A percentile compares a stretch with the other conserved stretches of the same genome.
Evolutionary conservation across 345 rosid genomes (phyloP).

Genomic region (Rhodomyrtus tomentosa): DNA sequence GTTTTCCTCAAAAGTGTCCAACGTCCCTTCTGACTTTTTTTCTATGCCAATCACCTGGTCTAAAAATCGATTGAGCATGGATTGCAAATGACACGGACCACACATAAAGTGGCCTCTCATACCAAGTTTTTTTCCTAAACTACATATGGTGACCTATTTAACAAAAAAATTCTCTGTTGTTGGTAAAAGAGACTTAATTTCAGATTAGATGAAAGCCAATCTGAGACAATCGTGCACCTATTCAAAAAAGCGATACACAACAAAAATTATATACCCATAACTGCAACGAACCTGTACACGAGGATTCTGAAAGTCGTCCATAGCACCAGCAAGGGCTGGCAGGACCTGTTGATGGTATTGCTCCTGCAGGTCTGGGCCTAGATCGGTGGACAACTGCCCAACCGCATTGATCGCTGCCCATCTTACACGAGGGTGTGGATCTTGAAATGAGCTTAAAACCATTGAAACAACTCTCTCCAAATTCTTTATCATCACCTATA

Average conservation of each 20-base stretch:
- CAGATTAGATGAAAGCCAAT: background rate
- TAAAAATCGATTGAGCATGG: too few species aligned
- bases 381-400: conserved; percentile 95
- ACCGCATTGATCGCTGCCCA: conserved; percentile 99
- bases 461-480: conserved; percentile 81
- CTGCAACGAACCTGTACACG: conserved; percentile 72
- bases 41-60: background rate
- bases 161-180: background rate
- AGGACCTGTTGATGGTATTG: conserved; percentile 78
- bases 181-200: background rate
- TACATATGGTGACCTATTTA: background rate
- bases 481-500: conserved; percentile 85
- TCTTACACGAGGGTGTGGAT: conserved; percentile 91
- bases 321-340: conserved; percentile 79
- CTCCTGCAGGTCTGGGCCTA: conserved; percentile 98
- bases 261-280: background rate
- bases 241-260: background rate
- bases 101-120: background rate
- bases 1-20: background rate
- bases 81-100: background rate
- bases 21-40: background rate
- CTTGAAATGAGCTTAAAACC: conserved; percentile 76
- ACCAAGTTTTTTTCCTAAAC: background rate
- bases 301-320: conserved; percentile 98
- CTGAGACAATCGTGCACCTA: background rate